Evolutionary conservation across 2,329 filamentous ascomycete species (phyloP), one percentile per base, ranked within the genome.

Genomic region (Dothiorella sarmentorum): DNA sequence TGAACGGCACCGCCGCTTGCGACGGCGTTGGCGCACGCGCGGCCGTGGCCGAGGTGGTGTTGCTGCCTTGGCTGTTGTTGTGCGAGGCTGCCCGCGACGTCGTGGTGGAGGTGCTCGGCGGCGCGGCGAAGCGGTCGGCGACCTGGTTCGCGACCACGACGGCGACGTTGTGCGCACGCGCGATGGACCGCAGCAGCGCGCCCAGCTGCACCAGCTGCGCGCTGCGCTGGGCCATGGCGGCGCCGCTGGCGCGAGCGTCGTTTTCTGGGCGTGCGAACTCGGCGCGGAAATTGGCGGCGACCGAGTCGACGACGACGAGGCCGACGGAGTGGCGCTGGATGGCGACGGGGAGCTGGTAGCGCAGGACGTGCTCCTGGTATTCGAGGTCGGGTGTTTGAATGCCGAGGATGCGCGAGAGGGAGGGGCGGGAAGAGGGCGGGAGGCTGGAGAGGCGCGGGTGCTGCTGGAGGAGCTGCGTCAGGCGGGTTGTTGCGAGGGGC

Each of bases 141-240:
- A 99, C 93, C 73, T 99, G 94, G 70, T 99, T 99, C 4, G 93
- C 89, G 3, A 97, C 89, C 1, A 99, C 91, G 26, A 99, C 81
- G 22, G 91, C 92, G 44, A 97, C 78, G 63, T 87, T 81, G 67
- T 95, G 79, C 40, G 82, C 83, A 35, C 84, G 82, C 1, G 94
- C 94, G 1, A 97, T 76, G 37, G 87, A 82, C 33, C 91, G 85
- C 20, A 99, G 79, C 52, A 90, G 78, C 38, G 86, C 83, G 33
- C 93, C 90, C 2, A 96, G 78, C 27, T 86, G 85, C 15, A 90
- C 82, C 53, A 99, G 83, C 68, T 96, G 89, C 52, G 83, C 80
- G 63, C 87, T 87, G 62, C 94, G 85, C 37, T 85, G 85, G 24
- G 88, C 90, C 79, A 97, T 85, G n/a, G 69, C 69, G 11, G 68